These are phyloP conservation scores for Coniochaeta sp. DNA, from an alignment of 2,329 filamentous ascomycete species.

Conservation along the genomic window DNA sequence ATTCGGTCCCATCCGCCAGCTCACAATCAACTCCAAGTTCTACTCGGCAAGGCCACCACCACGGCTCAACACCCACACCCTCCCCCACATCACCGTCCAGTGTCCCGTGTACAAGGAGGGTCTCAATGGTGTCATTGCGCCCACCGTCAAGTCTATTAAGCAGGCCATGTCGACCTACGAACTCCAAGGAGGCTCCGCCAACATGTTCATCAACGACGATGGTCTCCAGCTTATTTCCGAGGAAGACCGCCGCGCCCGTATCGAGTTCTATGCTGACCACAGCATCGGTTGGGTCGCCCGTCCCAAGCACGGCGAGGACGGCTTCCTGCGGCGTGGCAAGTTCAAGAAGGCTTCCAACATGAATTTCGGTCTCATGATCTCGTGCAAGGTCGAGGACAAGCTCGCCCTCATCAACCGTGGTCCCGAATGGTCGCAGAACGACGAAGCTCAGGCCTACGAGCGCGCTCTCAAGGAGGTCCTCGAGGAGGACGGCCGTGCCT, in stretches of 20 bases:
- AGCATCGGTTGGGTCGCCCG: slow-evolving; percentile 41
- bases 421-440: slow-evolving; percentile 13
- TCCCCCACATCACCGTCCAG: slow-evolving; percentile 36
- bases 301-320: slow-evolving; percentile 36
- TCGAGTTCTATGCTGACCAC: slow-evolving; percentile 43
- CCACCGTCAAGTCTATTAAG: slow-evolving; percentile 40
- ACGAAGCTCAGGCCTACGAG: slow-evolving; percentile 43
- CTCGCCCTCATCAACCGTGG: slow-evolving; percentile 32
- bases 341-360: slow-evolving; percentile 67
- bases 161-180: slow-evolving; percentile 44
- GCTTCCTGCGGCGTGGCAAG: slow-evolving; percentile 23
- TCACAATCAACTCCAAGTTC: slow-evolving; percentile 35
- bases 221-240: slow-evolving; percentile 48
- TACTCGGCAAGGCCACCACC: slow-evolving; percentile 31
- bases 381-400: slow-evolving; percentile 54
- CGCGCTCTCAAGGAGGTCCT: slow-evolving; percentile 41
- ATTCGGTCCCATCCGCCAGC: slow-evolving; percentile 38
- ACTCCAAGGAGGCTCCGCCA: slow-evolving; percentile 34
- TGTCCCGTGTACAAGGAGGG: slow-evolving; percentile 38
- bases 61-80: slow-evolving; percentile 17
- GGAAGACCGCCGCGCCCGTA: slow-evolving; percentile 30
- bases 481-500: slow-evolving; percentile 40
- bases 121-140: slow-evolving; percentile 35
- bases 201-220: slow-evolving; percentile 57
- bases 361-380: slow-evolving; percentile 62